Evolutionary conservation across 1,284 basidiomycete species (phyloP).

Genomic region (Kwoniella shivajii): DNA sequence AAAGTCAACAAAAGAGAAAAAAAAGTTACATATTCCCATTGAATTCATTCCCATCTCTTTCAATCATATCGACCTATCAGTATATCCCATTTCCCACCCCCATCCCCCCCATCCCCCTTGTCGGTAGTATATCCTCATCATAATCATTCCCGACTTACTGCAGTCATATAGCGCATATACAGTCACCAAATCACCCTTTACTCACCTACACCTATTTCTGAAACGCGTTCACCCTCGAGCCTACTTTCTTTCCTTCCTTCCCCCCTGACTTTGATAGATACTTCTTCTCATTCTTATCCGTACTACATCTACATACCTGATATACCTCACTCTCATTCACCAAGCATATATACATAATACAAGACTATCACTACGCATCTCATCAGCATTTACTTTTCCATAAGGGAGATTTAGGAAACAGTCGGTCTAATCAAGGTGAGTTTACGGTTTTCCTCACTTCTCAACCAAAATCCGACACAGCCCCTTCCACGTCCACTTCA

Average conservation of each 20-base stretch:
- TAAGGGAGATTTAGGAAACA: background rate
- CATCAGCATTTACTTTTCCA: background rate
- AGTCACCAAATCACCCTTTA: background rate
- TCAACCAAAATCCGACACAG: background rate
- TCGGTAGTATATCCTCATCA: background rate
- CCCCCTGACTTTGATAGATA: slow-evolving; percentile 1
- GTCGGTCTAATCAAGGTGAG: background rate
- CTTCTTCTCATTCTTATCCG: too few species aligned
- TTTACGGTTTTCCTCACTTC: background rate
- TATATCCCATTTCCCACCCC: background rate
- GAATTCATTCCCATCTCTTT: background rate
- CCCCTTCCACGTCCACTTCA: background rate
- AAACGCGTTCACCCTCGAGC: slow-evolving; percentile 10
- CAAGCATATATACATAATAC: background rate
- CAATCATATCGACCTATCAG: background rate
- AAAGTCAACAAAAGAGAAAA: background rate
- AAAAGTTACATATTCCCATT: background rate
- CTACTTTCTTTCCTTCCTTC: background rate
- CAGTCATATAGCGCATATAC: background rate
- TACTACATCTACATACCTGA: background rate
- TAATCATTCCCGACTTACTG: too few species aligned
- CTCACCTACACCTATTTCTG: background rate
- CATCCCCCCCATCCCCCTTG: background rate
- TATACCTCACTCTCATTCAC: background rate
- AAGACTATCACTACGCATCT: too few species aligned